Base-by-base conservation (phyloP, 179 eudicot species). In the Patellifolia procumbens region DNA sequence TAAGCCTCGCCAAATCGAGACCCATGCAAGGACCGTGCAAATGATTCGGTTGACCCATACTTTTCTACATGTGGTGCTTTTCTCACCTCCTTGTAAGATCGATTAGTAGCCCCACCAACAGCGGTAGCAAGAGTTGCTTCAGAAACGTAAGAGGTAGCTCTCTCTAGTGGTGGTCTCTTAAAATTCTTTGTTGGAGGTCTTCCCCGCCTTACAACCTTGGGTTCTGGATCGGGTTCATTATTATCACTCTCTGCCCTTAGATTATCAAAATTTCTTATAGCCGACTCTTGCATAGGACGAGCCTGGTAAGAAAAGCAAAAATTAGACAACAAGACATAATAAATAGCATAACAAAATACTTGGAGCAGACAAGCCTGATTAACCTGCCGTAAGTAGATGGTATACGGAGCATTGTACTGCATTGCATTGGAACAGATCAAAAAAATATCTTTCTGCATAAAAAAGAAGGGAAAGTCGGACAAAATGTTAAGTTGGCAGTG, bases 301-400 rank as follows among this genome's bases (percentile, higher is more conserved):
- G 94, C 96, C 97, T 93, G 72, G 32, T 63, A 60, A 35, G 24
- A 55, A 63, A 63, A 34, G 53, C 39, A 76, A 74, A n/a, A 76
- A 60, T 63, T 28, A 53, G 19, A 72, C 20, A 76, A 15, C 19
- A 76, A 29, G 52, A 71, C 28, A 32, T 24, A n/a, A n/a, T n/a
- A 58, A 56, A 68, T 22, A 58, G 56, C 65, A 7, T 24, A 60
- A 32, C 51, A 45, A 56, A 19, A 2, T 32, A 12, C 22, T 0
- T 32, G 37, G 28, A 55, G 31, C 43, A 31, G 39, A 3, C 56
- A 65, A 37, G 58, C 10, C 46, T 17, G 28, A 52, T 32, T 46
- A 82, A 95, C 99, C 99, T 95, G 99, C 51, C 97, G 90, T 76
- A 85, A 90, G 85, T 89, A 95, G 81, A 95, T 65, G 7, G 99